Conservation (phyloP, 345 rosid genomes). For the Aquilaria yunnanensis region DNA sequence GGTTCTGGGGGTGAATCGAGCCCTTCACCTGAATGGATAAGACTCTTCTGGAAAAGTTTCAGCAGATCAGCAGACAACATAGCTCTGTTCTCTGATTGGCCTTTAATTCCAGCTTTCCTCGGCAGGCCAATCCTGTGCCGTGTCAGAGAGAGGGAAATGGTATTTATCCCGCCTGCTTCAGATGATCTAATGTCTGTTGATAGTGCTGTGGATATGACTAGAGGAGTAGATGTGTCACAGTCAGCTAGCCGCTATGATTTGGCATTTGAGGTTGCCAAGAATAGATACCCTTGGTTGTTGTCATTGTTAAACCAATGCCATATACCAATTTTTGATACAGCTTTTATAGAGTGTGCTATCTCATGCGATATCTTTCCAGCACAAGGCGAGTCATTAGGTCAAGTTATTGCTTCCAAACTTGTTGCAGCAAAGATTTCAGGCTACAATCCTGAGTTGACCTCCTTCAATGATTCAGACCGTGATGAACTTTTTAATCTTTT, state of each 20-base stretch:
- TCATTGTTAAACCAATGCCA: slow-evolving; percentile 79
- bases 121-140: slow-evolving; percentile 88
- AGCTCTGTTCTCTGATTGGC: slow-evolving; percentile 81
- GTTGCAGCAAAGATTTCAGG: slow-evolving; percentile 70
- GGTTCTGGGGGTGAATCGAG: slow-evolving; percentile 61
- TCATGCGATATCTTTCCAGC: slow-evolving; percentile 62
- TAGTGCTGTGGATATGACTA: slow-evolving; percentile 19
- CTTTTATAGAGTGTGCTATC: slow-evolving; percentile 71
- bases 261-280: slow-evolving; percentile 47
- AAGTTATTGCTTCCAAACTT: slow-evolving; percentile 82
- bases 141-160: slow-evolving; percentile 61
- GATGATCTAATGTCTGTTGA: slow-evolving; percentile 27
- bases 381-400: slow-evolving; percentile 63
- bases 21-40: slow-evolving; percentile 87
- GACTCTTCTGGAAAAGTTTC: slow-evolving; percentile 79
- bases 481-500: slow-evolving; percentile 73
- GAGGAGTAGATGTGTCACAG: slow-evolving; percentile 26
- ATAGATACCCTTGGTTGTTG: slow-evolving; percentile 69
- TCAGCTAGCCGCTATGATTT: slow-evolving; percentile 37
- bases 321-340: slow-evolving; percentile 67
- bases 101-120: slow-evolving; percentile 89
- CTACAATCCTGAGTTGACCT: slow-evolving; percentile 55
- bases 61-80: slow-evolving; percentile 58
- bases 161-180: slow-evolving; percentile 64
- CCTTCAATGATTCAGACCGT: slow-evolving; percentile 52